A percentile compares a stretch with the other conserved stretches of the same genome.
These are phyloP conservation scores for Calvatia gigantea DNA, from an alignment of 768 basidiomycete genomes.

Conservation along the genomic window DNA sequence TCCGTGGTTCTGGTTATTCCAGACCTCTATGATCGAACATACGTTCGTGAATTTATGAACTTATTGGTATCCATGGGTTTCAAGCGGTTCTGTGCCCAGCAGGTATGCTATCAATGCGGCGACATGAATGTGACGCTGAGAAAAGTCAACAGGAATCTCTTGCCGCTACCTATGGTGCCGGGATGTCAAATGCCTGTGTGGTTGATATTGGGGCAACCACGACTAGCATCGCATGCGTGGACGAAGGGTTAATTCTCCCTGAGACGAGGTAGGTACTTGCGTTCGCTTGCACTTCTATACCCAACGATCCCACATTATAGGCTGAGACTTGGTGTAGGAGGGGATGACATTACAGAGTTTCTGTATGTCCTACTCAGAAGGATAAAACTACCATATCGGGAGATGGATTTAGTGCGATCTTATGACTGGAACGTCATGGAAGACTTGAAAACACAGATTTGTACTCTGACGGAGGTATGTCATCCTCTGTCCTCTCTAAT, in stretches of 20 bases:
- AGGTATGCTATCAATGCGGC: slow-evolving; percentile 42
- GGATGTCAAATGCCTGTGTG: slow-evolving; percentile 92
- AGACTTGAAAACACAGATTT: slow-evolving; percentile 80
- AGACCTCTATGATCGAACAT: slow-evolving; percentile 83
- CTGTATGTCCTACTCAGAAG: slow-evolving; percentile 74
- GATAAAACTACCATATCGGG: slow-evolving; percentile 85
- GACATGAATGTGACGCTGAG: background rate
- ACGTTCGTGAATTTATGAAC: slow-evolving; percentile 75
- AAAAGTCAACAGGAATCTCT: slow-evolving; percentile 72
- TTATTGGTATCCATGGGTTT: slow-evolving; percentile 85
- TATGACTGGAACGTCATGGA: slow-evolving; percentile 94
- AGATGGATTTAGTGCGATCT: slow-evolving; percentile 68
- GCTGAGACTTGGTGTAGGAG: slow-evolving; percentile 82
- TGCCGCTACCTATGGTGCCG: slow-evolving; percentile 92
- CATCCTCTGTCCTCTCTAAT: slow-evolving; percentile 5
- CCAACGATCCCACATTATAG: slow-evolving; percentile 30
- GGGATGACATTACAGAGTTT: slow-evolving; percentile 93
- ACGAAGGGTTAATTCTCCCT: slow-evolving; percentile 84
- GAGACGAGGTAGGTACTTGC: slow-evolving; percentile 70
- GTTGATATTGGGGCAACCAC: slow-evolving; percentile 88
- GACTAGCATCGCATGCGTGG: slow-evolving; percentile 88
- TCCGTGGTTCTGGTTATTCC: slow-evolving; percentile 89
- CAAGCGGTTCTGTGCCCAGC: slow-evolving; percentile 89
- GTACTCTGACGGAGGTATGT: slow-evolving; percentile 84
- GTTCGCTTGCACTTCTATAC: background rate